phyloP scores from a whole-genome alignment of 768 basidiomycete genomes.

The Mycena metata region DNA sequence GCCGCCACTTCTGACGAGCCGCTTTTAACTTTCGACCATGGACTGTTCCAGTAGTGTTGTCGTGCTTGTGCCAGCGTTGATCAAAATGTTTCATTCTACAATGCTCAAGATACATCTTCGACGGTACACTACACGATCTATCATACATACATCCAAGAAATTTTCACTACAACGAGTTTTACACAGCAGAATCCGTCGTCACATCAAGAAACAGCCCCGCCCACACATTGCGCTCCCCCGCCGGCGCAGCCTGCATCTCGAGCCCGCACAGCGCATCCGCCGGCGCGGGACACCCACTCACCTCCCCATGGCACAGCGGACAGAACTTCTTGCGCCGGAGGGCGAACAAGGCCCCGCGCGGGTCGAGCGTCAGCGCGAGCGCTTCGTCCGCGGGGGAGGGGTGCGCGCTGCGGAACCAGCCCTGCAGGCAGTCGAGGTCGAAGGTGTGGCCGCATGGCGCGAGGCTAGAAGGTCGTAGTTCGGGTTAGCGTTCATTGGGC shows the following conservation, averaged over 20 bases:
- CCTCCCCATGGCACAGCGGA: conserved; percentile 25
- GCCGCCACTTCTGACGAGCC: too few species aligned
- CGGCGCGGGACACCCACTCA: not conserved
- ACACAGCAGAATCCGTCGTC: too few species aligned
- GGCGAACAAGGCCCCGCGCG: conserved; percentile 8
- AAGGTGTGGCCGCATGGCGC: conserved; percentile 31
- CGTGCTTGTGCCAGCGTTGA: too few species aligned
- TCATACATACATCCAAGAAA: too few species aligned
- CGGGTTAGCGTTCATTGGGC: not conserved
- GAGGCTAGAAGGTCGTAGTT: conserved; percentile 10
- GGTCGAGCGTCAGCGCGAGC: conserved; percentile 18
- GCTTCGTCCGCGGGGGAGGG: conserved; percentile 21
- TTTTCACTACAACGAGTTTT: too few species aligned
- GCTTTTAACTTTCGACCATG: too few species aligned
- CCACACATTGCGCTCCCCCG: conserved; percentile 10
- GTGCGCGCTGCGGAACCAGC: conserved; percentile 21
- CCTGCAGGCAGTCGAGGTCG: conserved; percentile 25
- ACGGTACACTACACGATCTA: too few species aligned
- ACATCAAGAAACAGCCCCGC: not conserved
- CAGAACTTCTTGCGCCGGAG: conserved; percentile 21
- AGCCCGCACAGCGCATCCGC: conserved; percentile 14
- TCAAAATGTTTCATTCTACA: too few species aligned
- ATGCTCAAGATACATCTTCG: too few species aligned
- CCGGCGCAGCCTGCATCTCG: not conserved
- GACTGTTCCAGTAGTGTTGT: too few species aligned